Evolutionary conservation across 805 yeast species (phyloP).

Genomic region (Candida easanensis): DNA sequence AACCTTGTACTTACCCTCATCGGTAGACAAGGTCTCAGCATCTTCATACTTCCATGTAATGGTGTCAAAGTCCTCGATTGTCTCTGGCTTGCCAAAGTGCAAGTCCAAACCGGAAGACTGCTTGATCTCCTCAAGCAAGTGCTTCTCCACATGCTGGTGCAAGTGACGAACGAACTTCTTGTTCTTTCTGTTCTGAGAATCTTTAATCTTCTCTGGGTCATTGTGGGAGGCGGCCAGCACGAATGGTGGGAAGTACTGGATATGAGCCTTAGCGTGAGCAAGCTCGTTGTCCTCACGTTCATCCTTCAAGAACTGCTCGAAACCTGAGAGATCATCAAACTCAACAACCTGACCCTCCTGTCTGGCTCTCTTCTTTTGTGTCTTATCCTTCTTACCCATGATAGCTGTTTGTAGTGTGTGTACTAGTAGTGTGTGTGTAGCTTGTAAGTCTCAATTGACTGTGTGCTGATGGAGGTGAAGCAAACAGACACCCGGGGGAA

Average conservation of each 20-base stretch:
- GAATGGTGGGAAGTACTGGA: slow-evolving; percentile 72
- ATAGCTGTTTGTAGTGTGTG: slow-evolving; percentile 4
- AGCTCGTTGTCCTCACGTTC: slow-evolving; percentile 77
- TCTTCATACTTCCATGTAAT: slow-evolving; percentile 66
- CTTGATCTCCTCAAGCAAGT: slow-evolving; percentile 63
- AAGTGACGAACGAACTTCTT: slow-evolving; percentile 70
- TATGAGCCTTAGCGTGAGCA: slow-evolving; percentile 63
- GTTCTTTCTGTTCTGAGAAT: slow-evolving; percentile 68
- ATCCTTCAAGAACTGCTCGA: slow-evolving; percentile 63
- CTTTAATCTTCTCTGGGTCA: slow-evolving; percentile 68
- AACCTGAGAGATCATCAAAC: slow-evolving; percentile 62
- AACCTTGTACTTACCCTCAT: slow-evolving; percentile 59
- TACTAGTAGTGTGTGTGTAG: slow-evolving; percentile 1
- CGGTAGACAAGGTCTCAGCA: slow-evolving; percentile 39
- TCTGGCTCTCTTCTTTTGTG: slow-evolving; percentile 21
- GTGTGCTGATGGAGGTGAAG: not conserved
- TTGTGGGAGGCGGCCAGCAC: slow-evolving; percentile 63
- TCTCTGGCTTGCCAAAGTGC: slow-evolving; percentile 50
- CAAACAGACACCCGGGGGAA: not conserved
- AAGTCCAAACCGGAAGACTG: slow-evolving; percentile 54
- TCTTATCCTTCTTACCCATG: slow-evolving; percentile 23
- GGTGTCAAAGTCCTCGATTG: slow-evolving; percentile 41
- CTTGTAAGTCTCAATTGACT: slow-evolving; percentile 2
- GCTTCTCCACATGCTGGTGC: slow-evolving; percentile 73
- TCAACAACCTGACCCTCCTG: slow-evolving; percentile 27